A percentile compares a stretch with the other conserved stretches of the same genome.
These are phyloP conservation scores for Lunularia cruciata DNA, from an alignment of 225 moss, liverwort and hornwort species.

Conservation along the genomic window DNA sequence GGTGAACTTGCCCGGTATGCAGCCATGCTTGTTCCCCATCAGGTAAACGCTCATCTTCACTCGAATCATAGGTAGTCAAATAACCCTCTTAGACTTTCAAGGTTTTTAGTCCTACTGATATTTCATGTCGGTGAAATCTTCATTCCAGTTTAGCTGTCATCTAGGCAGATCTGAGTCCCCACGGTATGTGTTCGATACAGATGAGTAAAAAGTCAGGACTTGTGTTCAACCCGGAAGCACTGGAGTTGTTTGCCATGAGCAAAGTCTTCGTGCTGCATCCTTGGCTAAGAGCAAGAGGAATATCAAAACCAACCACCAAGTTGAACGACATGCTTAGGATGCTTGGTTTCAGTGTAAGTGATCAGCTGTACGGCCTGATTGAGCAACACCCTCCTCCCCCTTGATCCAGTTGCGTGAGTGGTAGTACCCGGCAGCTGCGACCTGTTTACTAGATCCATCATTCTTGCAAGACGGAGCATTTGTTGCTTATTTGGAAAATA, in stretches of 20 bases:
- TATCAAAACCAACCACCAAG: constrained; percentile 61
- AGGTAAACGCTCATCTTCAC: constrained; percentile 60
- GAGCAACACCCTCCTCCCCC: constrained; percentile 55
- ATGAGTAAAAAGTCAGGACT: constrained; percentile 90
- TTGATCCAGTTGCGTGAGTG: too few relatives aligned
- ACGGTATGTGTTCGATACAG: constrained; percentile 28
- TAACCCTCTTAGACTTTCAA: too few relatives aligned
- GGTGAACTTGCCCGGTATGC: constrained; percentile 88
- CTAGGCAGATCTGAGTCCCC: too few relatives aligned
- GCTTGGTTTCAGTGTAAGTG: constrained; percentile 77
- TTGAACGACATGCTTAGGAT: constrained; percentile 81
- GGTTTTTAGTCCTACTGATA: too few relatives aligned
- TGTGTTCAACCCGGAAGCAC: constrained; percentile 93
- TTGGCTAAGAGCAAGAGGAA: constrained; percentile 72
- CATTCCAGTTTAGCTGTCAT: too few relatives aligned
- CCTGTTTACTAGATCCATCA: too few relatives aligned
- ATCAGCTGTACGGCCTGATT: constrained; percentile 64
- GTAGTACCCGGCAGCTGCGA: too few relatives aligned
- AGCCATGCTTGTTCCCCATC: constrained; percentile 99
- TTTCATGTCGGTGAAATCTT: too few relatives aligned
- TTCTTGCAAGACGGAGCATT: too few relatives aligned
- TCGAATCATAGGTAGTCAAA: too few relatives aligned
- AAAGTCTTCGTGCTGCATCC: constrained; percentile 75
- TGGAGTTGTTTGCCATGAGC: constrained; percentile 90
- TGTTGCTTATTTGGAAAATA: too few relatives aligned